A percentile compares a stretch with the other conserved stretches of the same genome.
Evolutionary conservation across 2,329 filamentous ascomycete genomes (phyloP).

Genomic region (Aschersonia sp.): DNA sequence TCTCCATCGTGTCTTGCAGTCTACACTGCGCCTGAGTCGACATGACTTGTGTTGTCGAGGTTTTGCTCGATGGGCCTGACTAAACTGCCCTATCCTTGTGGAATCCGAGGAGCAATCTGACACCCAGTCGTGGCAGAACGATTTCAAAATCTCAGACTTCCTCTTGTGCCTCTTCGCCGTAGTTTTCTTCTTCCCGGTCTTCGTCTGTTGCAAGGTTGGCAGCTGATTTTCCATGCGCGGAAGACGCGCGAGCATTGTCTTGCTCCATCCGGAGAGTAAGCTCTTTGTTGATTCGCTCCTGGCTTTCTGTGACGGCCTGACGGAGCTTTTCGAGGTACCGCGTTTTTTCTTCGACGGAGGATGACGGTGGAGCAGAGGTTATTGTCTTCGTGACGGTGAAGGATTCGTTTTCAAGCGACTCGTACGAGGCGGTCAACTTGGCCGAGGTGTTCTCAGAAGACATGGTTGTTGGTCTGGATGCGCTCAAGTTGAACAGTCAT

Average conservation of each 20-base stretch:
- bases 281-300: conserved; percentile 53
- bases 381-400: conserved; percentile 28
- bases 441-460: neutral
- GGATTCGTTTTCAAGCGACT: conserved; percentile 30
- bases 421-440: conserved; percentile 35
- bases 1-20: neutral
- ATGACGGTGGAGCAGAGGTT: conserved; percentile 17
- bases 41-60: neutral
- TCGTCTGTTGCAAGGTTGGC: conserved; percentile 26
- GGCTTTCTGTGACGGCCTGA: conserved; percentile 39
- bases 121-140: no score
- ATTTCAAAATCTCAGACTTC: conserved; percentile 27
- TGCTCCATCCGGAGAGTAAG: conserved; percentile 62
- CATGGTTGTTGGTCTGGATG: neutral
- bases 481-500: no score
- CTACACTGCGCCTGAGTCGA: neutral
- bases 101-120: no score
- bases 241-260: conserved; percentile 38
- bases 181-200: conserved; percentile 57
- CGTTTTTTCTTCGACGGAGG: conserved; percentile 34
- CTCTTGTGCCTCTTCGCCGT: conserved; percentile 70
- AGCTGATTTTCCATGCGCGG: neutral
- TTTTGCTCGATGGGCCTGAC: no score
- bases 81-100: no score
- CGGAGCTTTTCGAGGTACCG: conserved; percentile 46